Evolutionary conservation across 192 early-diverging fungal genomes (phyloP).

Genomic region (Funneliformis mosseae): DNA sequence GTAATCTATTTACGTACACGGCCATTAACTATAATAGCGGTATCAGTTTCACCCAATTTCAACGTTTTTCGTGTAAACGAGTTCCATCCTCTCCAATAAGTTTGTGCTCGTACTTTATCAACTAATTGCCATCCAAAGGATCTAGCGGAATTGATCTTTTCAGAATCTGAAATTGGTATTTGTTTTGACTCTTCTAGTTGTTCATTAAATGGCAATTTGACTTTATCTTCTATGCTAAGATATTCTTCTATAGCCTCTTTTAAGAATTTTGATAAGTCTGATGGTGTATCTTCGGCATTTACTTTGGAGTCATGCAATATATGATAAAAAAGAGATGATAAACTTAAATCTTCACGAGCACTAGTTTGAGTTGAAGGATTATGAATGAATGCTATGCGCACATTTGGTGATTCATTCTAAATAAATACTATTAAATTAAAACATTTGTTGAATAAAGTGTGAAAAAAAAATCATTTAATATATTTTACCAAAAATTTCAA

Average conservation of each 20-base stretch:
- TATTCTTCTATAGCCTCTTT: background rate
- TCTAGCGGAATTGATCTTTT: background rate
- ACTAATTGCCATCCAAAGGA: background rate
- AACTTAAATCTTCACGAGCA: background rate
- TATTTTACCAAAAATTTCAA: conserved; percentile 45
- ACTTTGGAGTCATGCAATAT: background rate
- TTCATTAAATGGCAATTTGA: background rate
- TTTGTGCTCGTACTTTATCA: background rate
- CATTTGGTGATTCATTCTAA: conserved; percentile 39
- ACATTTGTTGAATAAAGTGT: background rate
- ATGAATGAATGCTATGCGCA: conserved; percentile 57
- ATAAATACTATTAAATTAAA: background rate
- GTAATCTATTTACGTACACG: conserved; percentile 44
- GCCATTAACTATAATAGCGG: conserved; percentile 63
- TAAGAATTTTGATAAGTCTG: background rate
- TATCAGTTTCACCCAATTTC: conserved; percentile 31
- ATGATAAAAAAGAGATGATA: conserved; percentile 18
- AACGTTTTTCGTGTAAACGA: conserved; percentile 32
- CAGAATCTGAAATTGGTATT: conserved; percentile 2
- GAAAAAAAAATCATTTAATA: background rate
- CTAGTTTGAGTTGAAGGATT: conserved; percentile 39
- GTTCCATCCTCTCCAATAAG: conserved; percentile 17
- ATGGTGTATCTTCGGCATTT: background rate
- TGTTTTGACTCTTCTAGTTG: background rate
- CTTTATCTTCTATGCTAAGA: background rate